Evolutionary conservation across 1,284 basidiomycete species (phyloP).

Genomic region (Malassezia japonica): DNA sequence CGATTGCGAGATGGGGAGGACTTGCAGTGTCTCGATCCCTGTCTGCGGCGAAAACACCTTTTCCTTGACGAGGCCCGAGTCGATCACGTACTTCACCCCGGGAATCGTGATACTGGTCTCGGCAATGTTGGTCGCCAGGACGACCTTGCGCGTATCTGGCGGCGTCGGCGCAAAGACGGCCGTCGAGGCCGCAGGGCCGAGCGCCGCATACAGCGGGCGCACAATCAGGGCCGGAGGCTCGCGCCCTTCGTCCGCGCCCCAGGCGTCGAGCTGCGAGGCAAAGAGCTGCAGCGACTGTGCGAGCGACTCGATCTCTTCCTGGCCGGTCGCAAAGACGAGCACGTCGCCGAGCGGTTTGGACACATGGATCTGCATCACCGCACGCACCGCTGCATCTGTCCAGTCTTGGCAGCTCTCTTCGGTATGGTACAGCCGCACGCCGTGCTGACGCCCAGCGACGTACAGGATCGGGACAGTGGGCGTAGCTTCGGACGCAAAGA

Average conservation of each 20-base stretch:
- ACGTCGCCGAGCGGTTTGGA: conserved; percentile 74
- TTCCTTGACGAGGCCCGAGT: conserved; percentile 75
- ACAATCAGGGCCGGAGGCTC: conserved; percentile 27
- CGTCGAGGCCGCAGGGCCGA: conserved; percentile 32
- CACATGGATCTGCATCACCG: conserved; percentile 81
- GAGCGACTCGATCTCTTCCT: conserved; percentile 90
- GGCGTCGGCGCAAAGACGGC: conserved; percentile 53
- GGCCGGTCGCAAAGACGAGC: conserved; percentile 88
- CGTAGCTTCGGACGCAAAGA: conserved; percentile 61
- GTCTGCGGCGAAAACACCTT: conserved; percentile 59
- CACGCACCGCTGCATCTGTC: conserved; percentile 74
- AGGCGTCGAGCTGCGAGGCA: conserved; percentile 26
- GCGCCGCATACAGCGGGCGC: conserved; percentile 43
- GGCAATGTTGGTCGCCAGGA: conserved; percentile 59
- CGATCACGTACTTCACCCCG: conserved; percentile 87
- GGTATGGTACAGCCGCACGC: conserved; percentile 61
- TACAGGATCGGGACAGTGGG: conserved; percentile 65
- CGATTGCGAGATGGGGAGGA: conserved; percentile 34
- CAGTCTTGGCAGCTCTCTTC: conserved; percentile 69
- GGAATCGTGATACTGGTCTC: conserved; percentile 97
- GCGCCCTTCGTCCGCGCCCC: conserved; percentile 25
- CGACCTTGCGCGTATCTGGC: conserved; percentile 68
- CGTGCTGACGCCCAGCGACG: conserved; percentile 82
- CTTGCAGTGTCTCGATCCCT: conserved; percentile 33
- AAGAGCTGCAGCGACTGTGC: conserved; percentile 40